Evolutionary conservation across 2,329 filamentous ascomycete species (phyloP).

Genomic region (Penicillium sp.): DNA sequence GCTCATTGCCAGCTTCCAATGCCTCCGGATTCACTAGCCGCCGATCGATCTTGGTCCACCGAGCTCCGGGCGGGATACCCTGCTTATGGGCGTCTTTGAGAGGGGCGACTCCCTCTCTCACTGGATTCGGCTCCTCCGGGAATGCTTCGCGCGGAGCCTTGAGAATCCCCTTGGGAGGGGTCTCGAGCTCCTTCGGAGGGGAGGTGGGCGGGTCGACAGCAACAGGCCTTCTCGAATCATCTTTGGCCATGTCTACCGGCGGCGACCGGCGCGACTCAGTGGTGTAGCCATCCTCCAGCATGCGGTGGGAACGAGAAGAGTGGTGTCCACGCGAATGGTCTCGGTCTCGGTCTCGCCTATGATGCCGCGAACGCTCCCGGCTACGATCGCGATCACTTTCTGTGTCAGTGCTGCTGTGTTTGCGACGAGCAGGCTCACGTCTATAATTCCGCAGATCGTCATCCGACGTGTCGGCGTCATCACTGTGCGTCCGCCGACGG

Average conservation of each 20-base stretch:
- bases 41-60: constrained; percentile 91
- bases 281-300: constrained; percentile 16
- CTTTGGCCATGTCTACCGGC: constrained; percentile 17
- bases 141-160: constrained; percentile 80
- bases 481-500: constrained; percentile 24
- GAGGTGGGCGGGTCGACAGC: constrained; percentile 26
- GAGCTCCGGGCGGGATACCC: constrained; percentile 72
- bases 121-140: constrained; percentile 78
- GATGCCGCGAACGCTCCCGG: constrained; percentile 9
- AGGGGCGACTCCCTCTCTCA: constrained; percentile 89
- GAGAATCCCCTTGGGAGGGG: constrained; percentile 74
- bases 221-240: constrained; percentile 27
- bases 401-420: constrained; percentile 28
- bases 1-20: constrained; percentile 79
- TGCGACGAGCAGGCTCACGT: constrained; percentile 28
- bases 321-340: constrained; percentile 23
- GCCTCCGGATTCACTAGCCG: constrained; percentile 87
- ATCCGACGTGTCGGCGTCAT: constrained; percentile 34
- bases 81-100: constrained; percentile 77
- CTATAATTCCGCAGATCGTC: constrained; percentile 34
- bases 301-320: constrained; percentile 28
- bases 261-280: constrained; percentile 22
- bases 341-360: constrained; percentile 11
- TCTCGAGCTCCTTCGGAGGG: constrained; percentile 57
- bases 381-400: constrained; percentile 22